phyloP scores from a whole-genome alignment of 257 asterid genomes.

The Perilla frutescens region DNA sequence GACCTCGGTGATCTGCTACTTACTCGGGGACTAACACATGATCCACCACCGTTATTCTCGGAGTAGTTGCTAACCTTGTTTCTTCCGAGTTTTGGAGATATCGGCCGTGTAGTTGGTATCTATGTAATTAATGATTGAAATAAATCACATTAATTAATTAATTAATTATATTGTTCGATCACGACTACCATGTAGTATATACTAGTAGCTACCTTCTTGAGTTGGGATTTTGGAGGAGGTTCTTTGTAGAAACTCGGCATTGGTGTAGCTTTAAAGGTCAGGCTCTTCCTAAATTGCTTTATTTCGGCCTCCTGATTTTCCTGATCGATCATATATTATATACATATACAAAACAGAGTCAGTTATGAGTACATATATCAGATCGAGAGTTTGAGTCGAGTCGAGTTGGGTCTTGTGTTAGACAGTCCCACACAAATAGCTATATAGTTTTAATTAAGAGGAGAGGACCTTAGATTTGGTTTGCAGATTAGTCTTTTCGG shows the following conservation, averaged over 20 bases:
- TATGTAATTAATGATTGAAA: neutral
- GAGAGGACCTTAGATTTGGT: conserved; percentile 75
- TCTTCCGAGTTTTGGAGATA: conserved; percentile 89
- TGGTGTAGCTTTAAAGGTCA: conserved; percentile 87
- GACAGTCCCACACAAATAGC: no score
- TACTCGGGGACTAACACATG: conserved; percentile 51
- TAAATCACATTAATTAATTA: conserved; percentile 2
- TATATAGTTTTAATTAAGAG: neutral
- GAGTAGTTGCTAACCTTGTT: conserved; percentile 39
- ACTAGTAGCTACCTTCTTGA: conserved; percentile 65
- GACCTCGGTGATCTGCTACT: conserved; percentile 47
- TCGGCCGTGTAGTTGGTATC: conserved; percentile 83
- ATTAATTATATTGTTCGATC: no score
- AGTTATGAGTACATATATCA: no score
- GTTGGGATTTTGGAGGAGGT: conserved; percentile 79
- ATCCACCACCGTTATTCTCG: conserved; percentile 28
- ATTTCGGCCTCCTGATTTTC: conserved; percentile 83
- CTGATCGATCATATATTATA: conserved; percentile 50
- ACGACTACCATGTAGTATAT: no score
- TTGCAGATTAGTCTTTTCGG: conserved; percentile 62
- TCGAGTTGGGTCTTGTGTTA: no score
- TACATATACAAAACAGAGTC: no score
- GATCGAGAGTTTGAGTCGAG: no score
- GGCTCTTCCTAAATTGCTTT: conserved; percentile 75
- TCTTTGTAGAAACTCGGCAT: conserved; percentile 92